Conservation (phyloP, 1,284 basidiomycete species). For the Kalmanozyma brasiliensis region DNA sequence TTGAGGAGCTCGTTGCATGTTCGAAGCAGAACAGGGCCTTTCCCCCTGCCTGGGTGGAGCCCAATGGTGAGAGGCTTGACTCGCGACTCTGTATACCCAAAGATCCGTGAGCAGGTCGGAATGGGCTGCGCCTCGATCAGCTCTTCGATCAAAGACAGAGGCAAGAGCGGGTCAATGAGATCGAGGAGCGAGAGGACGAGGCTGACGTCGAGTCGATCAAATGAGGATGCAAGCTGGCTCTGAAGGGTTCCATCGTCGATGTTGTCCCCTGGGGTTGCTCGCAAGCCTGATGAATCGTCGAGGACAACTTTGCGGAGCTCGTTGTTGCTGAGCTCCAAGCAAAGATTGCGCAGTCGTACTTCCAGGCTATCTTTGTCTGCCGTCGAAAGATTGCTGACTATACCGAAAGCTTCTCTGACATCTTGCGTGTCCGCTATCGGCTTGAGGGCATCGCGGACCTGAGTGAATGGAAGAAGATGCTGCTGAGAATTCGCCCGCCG, state of each 20-base stretch:
- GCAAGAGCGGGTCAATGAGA: constrained; percentile 48
- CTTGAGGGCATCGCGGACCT: constrained; percentile 15
- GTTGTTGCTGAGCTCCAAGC: constrained; percentile 48
- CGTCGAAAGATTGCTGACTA: constrained; percentile 1
- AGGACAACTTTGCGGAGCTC: constrained; percentile 42
- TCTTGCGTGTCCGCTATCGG: constrained; percentile 8
- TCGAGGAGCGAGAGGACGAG: constrained; percentile 41
- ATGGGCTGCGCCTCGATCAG: constrained; percentile 53
- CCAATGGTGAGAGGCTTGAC: constrained; percentile 51
- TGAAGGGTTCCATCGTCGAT: neutral
- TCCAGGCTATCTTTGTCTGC: constrained; percentile 20
- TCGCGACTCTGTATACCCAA: constrained; percentile 53
- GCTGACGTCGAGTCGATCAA: constrained; percentile 52
- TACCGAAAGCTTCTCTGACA: constrained; percentile 17
- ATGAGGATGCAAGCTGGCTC: constrained; percentile 6
- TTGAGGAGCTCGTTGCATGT: constrained; percentile 86
- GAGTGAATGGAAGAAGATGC: constrained; percentile 19
- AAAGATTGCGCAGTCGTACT: constrained; percentile 33
- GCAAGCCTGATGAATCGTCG: constrained; percentile 19
- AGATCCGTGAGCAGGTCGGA: constrained; percentile 49
- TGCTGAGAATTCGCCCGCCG: constrained; percentile 13
- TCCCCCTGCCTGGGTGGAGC: constrained; percentile 84
- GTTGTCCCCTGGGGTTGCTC: neutral
- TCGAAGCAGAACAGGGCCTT: constrained; percentile 83
- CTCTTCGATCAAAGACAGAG: constrained; percentile 54